A percentile compares a stretch with the other conserved stretches of the same genome.
These are phyloP conservation scores for Nannochloropsis limnetica DNA, from an alignment of 352 stramenopile genomes.

Conservation along the genomic window DNA sequence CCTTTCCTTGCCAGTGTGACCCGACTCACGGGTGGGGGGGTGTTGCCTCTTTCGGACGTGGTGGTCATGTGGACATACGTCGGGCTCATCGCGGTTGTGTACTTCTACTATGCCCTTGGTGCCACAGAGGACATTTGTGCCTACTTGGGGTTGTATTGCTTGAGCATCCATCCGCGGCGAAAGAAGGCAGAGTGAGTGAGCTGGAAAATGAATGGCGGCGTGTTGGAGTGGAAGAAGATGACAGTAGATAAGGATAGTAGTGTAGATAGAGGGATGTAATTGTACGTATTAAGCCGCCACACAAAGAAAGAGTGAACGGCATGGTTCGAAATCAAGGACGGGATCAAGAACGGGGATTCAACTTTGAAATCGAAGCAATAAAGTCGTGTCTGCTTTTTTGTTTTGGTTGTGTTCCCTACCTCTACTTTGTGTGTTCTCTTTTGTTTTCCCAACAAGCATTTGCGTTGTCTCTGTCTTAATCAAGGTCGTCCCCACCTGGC, in stretches of 20 bases:
- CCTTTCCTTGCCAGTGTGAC: background rate
- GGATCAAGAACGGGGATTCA: too few relatives aligned
- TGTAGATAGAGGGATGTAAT: background rate
- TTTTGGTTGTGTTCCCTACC: too few relatives aligned
- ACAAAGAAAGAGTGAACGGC: background rate
- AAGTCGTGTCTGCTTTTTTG: too few relatives aligned
- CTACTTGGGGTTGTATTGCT: background rate
- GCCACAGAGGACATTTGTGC: slow-evolving; percentile 13
- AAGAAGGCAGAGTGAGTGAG: background rate
- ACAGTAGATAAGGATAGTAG: background rate
- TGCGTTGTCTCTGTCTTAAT: too few relatives aligned
- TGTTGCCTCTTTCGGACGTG: slow-evolving; percentile 17
- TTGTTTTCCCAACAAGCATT: too few relatives aligned
- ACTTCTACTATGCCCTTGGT: background rate
- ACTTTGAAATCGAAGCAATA: too few relatives aligned
- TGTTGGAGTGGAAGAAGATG: background rate
- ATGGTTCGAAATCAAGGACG: too few relatives aligned
- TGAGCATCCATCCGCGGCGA: slow-evolving; percentile 1
- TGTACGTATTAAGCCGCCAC: background rate
- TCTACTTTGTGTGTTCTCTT: too few relatives aligned
- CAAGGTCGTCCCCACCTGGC: background rate
- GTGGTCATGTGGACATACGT: slow-evolving; percentile 14
- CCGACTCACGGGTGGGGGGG: background rate
- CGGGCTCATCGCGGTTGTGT: background rate
- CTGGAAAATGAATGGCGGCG: background rate